These are phyloP conservation scores for Ogataea corticis DNA, from an alignment of 805 yeast species.

Conservation along the genomic window DNA sequence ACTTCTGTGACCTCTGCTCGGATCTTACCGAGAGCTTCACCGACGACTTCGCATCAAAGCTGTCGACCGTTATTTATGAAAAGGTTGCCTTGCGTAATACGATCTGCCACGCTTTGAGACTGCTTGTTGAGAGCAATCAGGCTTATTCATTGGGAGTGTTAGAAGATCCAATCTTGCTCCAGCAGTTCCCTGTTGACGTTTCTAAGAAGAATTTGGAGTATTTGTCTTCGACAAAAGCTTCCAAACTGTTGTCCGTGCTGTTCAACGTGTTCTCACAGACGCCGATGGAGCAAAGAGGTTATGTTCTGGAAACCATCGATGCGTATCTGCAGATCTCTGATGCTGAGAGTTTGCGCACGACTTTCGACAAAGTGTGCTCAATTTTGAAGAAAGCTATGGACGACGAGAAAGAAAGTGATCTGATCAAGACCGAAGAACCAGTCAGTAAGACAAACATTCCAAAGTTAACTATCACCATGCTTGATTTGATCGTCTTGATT, in stretches of 20 bases:
- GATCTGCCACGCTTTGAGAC: constrained; percentile 80
- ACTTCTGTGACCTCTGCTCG: constrained; percentile 81
- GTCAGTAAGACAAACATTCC: constrained; percentile 40
- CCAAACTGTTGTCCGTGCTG: constrained; percentile 80
- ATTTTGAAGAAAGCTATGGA: constrained; percentile 75
- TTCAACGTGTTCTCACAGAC: constrained; percentile 95
- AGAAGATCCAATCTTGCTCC: constrained; percentile 57
- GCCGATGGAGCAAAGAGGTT: constrained; percentile 77
- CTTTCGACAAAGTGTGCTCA: constrained; percentile 85
- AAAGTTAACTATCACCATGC: constrained; percentile 74
- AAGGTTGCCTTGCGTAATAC: constrained; percentile 72
- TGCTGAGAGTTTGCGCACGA: constrained; percentile 62
- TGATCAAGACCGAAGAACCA: constrained; percentile 37
- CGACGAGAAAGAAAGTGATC: constrained; percentile 43
- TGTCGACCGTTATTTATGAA: constrained; percentile 74
- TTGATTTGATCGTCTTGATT: constrained; percentile 89
- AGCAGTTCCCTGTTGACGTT: constrained; percentile 58
- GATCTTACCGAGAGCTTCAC: constrained; percentile 68
- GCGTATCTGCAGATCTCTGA: constrained; percentile 71
- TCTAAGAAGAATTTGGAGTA: constrained; percentile 61
- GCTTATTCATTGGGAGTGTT: constrained; percentile 62
- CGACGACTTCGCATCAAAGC: constrained; percentile 72
- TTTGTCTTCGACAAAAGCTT: constrained; percentile 57
- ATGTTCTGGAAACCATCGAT: constrained; percentile 83
- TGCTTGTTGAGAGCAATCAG: constrained; percentile 74